Evolutionary conservation across 2,329 filamentous ascomycete species (phyloP), one percentile per base, ranked within the genome.

Genomic region (Clarireedia paspali): DNA sequence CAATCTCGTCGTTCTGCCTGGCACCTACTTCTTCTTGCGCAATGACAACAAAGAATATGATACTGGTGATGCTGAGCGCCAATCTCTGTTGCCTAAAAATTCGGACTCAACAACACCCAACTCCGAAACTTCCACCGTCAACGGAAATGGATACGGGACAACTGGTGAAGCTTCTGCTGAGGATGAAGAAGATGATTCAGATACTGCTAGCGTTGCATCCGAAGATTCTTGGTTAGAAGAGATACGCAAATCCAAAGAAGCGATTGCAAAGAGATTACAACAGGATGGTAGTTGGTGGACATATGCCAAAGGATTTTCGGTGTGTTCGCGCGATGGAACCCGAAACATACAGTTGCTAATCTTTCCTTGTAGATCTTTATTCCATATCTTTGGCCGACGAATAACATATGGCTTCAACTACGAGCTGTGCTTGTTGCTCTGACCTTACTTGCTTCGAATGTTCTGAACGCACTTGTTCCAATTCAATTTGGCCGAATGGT

Each of bases 401-500:
- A 84, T 44, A 81, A 87, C 64, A 78, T 75, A 53, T 70, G 73
- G 14, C 77, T 94, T 17, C 88, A 94, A 67, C 68, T 87, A 17
- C 84, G 84, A 53, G 80, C 88, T 20, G 72, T 80, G 10, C 75
- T 88, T 4, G 84, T 94, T 46, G 79, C 80, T 0, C 45, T 88
- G 1, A 87, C 87, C 62, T 75, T 94, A 23, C 69, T 91, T n/a
- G 74, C 77, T 51, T 81, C 84, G 55, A 89, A 91, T 61, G 81
- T 81, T 5, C 74, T 95, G 50, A 89, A 91, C 63, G 75, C 95
- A 14, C 73, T 95, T 44, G 82, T 90, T 34, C 90, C 90, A n/a
- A 80, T 87, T 20, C 88, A 94, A 67, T 81, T 92, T 34, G 90
- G 89, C 60, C 82, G 88, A 57, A 84, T 95, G 60, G 85, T 89